Evolutionary conservation across 1,284 basidiomycete genomes (phyloP).

Genomic region (Ustilago sp.): DNA sequence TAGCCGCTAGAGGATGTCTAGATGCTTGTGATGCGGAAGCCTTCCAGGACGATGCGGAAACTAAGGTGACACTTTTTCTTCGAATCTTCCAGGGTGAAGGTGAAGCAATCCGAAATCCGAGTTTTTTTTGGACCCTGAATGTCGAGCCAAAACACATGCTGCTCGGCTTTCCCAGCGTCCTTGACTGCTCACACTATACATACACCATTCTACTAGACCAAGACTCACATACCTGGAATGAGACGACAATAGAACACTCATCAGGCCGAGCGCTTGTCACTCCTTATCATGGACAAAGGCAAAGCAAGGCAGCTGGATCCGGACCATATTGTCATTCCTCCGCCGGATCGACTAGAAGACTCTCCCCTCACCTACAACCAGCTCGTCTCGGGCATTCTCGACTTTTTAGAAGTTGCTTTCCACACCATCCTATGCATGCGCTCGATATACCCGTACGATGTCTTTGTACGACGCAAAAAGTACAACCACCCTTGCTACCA

Average conservation of each 20-base stretch:
- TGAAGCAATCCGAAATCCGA: slow-evolving; percentile 4
- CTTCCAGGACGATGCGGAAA: not conserved
- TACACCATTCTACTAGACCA: not conserved
- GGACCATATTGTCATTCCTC: slow-evolving; percentile 13
- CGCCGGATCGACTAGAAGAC: slow-evolving; percentile 38
- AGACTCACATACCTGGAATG: not conserved
- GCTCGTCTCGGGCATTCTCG: slow-evolving; percentile 43
- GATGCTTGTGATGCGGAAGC: not conserved
- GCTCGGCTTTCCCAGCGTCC: not conserved
- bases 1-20: not conserved
- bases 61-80: not conserved
- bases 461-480: slow-evolving; percentile 87
- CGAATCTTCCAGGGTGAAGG: not conserved
- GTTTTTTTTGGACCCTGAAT: slow-evolving; percentile 4
- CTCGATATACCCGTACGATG: slow-evolving; percentile 85
- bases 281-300: slow-evolving; percentile 40
- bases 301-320: slow-evolving; percentile 36
- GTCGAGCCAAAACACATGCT: not conserved
- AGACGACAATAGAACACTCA: not conserved
- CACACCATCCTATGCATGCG: slow-evolving; percentile 91
- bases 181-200: not conserved
- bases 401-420: slow-evolving; percentile 82
- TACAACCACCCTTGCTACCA: slow-evolving; percentile 91
- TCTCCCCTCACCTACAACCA: slow-evolving; percentile 54
- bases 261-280: not conserved